Conservation (phyloP, 2,329 filamentous ascomycete species). For the Alternaria consortialis region DNA sequence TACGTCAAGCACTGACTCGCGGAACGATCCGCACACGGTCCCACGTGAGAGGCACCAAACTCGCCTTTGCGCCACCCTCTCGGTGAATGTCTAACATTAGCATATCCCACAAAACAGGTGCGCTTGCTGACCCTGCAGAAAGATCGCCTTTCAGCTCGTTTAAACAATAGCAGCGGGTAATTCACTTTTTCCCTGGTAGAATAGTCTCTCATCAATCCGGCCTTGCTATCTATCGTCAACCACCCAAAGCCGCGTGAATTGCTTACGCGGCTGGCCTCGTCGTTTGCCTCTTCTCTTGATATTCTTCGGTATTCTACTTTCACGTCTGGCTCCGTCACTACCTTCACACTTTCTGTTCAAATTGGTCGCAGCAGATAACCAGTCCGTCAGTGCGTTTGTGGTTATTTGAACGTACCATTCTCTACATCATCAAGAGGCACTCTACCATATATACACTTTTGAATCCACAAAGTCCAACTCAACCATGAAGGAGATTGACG, state of each 20-base stretch:
- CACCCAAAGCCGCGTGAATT: conserved; percentile 33
- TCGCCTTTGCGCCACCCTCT: conserved; percentile 25
- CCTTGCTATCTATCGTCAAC: conserved; percentile 23
- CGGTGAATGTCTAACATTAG: conserved; percentile 4
- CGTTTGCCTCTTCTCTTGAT: conserved; percentile 22
- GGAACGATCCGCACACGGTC: conserved; percentile 15
- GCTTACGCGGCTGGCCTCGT: conserved; percentile 37
- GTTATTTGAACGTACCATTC: background rate
- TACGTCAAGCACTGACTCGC: conserved; percentile 25
- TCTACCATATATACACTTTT: background rate
- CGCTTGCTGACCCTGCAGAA: conserved; percentile 28
- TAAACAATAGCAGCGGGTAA: conserved; percentile 13
- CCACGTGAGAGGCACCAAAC: conserved; percentile 19
- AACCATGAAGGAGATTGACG: conserved; percentile 56
- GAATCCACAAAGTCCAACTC: background rate
- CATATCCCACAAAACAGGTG: conserved; percentile 13
- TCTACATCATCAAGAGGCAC: background rate
- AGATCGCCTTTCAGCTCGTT: conserved; percentile 16
- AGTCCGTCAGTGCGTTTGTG: background rate
- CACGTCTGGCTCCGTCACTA: conserved; percentile 14
- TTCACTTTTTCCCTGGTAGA: background rate
- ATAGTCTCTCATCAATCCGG: conserved; percentile 11
- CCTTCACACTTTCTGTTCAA: background rate
- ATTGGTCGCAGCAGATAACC: background rate
- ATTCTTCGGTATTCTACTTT: conserved; percentile 14